Conservation (phyloP, 495 filamentous ascomycete species). For the Immersiella caudata region DNA sequence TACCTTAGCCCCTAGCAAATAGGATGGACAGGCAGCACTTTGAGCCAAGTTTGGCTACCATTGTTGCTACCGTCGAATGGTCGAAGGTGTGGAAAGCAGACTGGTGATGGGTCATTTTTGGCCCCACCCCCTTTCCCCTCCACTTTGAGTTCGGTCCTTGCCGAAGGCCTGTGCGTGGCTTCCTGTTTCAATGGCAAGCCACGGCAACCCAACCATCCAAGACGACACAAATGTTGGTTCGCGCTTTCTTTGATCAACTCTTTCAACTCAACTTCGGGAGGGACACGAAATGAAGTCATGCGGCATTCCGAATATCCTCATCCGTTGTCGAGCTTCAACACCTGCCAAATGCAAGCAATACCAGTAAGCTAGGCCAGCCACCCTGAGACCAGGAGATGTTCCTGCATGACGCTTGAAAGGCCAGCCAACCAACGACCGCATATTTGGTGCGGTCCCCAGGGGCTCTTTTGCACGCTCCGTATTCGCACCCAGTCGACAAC, state of each 20-base stretch:
- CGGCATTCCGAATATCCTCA: neutral
- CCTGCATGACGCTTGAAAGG: conserved; percentile 19
- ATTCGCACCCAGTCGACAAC: neutral
- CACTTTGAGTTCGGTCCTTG: conserved; percentile 13
- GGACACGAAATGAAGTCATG: neutral
- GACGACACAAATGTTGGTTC: neutral
- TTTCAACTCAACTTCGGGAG: neutral
- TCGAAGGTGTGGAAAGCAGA: neutral
- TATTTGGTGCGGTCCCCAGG: conserved; percentile 1
- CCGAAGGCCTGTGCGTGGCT: conserved; percentile 17
- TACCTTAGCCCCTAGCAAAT: neutral
- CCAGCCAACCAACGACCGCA: neutral
- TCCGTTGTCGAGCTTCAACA: neutral
- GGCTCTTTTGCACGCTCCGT: neutral
- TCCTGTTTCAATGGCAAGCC: conserved; percentile 11
- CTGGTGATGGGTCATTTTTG: neutral
- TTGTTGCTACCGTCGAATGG: neutral
- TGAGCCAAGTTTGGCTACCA: neutral
- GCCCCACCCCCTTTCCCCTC: neutral
- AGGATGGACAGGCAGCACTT: neutral
- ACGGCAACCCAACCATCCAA: conserved; percentile 7
- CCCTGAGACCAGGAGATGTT: neutral
- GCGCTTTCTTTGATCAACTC: neutral
- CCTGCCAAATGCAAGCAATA: neutral
- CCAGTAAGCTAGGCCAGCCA: conserved; percentile 4